Evolutionary conservation across 768 basidiomycete species (phyloP).

Genomic region (Strobilomyces dryophilus): DNA sequence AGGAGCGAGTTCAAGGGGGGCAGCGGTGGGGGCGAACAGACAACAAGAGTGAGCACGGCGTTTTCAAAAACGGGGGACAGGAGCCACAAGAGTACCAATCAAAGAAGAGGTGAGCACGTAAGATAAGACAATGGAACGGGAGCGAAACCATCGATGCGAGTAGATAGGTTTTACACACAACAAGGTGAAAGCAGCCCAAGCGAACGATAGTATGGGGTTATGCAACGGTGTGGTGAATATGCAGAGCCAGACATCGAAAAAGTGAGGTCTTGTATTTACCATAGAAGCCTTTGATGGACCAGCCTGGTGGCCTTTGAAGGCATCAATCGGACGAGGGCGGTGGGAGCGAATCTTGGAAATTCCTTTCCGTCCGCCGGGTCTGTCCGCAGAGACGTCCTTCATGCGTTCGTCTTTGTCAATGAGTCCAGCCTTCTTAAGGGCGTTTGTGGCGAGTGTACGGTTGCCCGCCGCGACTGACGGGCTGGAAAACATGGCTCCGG

Average conservation of each 20-base stretch:
- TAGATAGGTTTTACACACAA: slow-evolving; percentile 17
- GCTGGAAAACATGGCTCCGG: slow-evolving; percentile 50
- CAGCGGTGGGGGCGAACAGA: slow-evolving; percentile 29
- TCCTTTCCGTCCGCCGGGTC: slow-evolving; percentile 71
- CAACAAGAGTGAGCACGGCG: slow-evolving; percentile 36
- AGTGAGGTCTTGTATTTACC: slow-evolving; percentile 61
- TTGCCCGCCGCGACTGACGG: slow-evolving; percentile 55
- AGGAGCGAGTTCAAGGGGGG: slow-evolving; percentile 17
- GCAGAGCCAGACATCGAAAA: slow-evolving; percentile 19
- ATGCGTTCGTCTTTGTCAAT: slow-evolving; percentile 74
- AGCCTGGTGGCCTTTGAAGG: slow-evolving; percentile 45
- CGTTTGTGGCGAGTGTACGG: slow-evolving; percentile 54
- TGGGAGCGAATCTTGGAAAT: slow-evolving; percentile 58
- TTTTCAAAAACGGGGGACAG: slow-evolving; percentile 14
- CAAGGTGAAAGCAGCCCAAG: slow-evolving; percentile 12
- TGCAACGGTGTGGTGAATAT: slow-evolving; percentile 28
- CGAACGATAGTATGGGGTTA: slow-evolving; percentile 16
- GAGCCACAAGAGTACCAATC: slow-evolving; percentile 9
- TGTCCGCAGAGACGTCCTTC: slow-evolving; percentile 62
- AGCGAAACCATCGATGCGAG: slow-evolving; percentile 10
- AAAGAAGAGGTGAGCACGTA: slow-evolving; percentile 1
- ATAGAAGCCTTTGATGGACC: slow-evolving; percentile 47
- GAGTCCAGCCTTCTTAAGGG: slow-evolving; percentile 68
- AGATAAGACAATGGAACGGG: slow-evolving; percentile 11
- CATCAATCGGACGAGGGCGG: slow-evolving; percentile 57